Conservation (phyloP, 176 grass and related monocot species). For the Lolium rigidum region DNA sequence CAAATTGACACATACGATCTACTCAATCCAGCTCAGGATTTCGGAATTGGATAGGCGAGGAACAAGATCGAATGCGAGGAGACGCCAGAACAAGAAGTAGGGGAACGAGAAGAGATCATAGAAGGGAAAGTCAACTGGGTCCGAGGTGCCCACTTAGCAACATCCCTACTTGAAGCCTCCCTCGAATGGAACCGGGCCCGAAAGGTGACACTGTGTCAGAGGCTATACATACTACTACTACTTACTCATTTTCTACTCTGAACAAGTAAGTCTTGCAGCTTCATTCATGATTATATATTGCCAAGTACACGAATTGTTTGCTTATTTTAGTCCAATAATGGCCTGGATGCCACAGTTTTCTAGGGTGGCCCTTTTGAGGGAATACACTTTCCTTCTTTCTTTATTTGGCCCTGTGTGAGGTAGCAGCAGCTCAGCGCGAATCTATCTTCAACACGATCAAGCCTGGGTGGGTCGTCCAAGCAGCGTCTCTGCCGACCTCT, state of each 20-base stretch:
- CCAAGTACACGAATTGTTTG: background rate
- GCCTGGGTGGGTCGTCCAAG: background rate
- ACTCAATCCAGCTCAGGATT: background rate
- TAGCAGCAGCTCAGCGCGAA: slow-evolving; percentile 35
- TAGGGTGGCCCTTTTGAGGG: slow-evolving; percentile 18
- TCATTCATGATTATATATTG: background rate
- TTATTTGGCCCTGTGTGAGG: slow-evolving; percentile 35
- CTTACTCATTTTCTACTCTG: background rate
- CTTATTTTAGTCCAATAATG: slow-evolving; percentile 48
- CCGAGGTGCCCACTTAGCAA: slow-evolving; percentile 32
- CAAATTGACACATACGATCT: slow-evolving; percentile 19
- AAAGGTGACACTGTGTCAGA: slow-evolving; percentile 35
- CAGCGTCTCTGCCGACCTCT: background rate
- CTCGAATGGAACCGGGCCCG: slow-evolving; percentile 70
- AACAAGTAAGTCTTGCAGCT: background rate
- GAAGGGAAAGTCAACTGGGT: slow-evolving; percentile 48
- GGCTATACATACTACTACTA: slow-evolving; percentile 15
- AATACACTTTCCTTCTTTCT: slow-evolving; percentile 23
- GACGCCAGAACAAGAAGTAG: background rate
- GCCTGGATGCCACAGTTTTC: slow-evolving; percentile 25
- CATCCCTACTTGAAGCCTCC: slow-evolving; percentile 90
- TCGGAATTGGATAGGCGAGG: background rate
- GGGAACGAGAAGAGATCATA: background rate
- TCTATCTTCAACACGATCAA: background rate
- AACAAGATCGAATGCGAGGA: background rate